Conservation (phyloP, 2,329 filamentous ascomycete species). For the Drechslerella dactyloides region DNA sequence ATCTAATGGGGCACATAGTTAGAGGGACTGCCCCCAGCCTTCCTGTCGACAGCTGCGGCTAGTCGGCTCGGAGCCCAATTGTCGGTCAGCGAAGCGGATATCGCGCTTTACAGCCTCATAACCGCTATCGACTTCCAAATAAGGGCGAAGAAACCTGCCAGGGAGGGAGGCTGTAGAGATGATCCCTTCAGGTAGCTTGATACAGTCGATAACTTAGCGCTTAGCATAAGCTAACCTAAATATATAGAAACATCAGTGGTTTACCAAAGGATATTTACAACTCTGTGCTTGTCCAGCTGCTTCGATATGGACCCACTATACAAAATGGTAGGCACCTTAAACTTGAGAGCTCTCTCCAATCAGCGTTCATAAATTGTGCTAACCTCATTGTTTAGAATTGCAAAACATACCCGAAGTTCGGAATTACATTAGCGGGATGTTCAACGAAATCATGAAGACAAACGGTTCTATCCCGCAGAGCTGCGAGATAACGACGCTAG, state of each 20-base stretch:
- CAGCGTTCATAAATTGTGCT: neutral
- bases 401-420: constrained; percentile 14
- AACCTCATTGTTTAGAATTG: constrained; percentile 4
- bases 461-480: neutral
- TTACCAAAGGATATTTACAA: neutral
- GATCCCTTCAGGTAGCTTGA: neutral
- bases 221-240: neutral
- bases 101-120: constrained; percentile 22
- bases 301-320: constrained; percentile 17
- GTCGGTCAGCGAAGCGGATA: neutral
- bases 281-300: constrained; percentile 17
- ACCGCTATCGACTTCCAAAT: constrained; percentile 22
- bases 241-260: neutral
- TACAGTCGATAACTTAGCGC: neutral
- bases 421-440: constrained; percentile 9
- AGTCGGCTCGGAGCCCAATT: neutral
- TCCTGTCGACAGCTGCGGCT: neutral
- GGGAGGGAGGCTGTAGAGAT: neutral
- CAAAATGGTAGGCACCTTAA: constrained; percentile 14
- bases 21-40: neutral
- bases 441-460: constrained; percentile 18
- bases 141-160: neutral
- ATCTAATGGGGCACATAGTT: constrained; percentile 15
- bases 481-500: constrained; percentile 9
- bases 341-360: neutral